phyloP scores from a whole-genome alignment of 2,329 filamentous ascomycete species.

The Cladophialophora exuberans region DNA sequence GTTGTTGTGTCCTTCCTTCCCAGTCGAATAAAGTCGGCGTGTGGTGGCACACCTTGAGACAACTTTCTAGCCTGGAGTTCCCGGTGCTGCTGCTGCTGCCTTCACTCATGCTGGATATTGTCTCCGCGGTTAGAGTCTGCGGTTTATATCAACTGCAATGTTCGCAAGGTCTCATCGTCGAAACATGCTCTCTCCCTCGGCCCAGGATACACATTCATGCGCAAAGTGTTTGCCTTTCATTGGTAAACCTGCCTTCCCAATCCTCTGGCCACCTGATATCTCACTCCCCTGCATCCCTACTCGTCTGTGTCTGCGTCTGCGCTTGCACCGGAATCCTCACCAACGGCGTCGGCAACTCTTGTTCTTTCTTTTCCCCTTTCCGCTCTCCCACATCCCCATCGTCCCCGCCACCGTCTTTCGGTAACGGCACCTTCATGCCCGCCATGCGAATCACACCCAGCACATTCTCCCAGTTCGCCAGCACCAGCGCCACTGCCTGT shows the following conservation, averaged over 20 bases:
- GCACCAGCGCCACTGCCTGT: conserved; percentile 67
- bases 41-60: neutral
- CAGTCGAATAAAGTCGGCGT: neutral
- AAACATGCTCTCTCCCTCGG: too few species aligned
- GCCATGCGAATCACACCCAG: conserved; percentile 67
- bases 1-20: neutral
- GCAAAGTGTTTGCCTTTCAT: too few species aligned
- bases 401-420: neutral
- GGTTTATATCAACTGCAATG: too few species aligned
- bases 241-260: too few species aligned
- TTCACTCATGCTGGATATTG: too few species aligned
- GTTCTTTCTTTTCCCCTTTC: neutral
- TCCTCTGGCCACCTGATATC: too few species aligned
- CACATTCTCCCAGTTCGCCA: conserved; percentile 70
- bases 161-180: too few species aligned
- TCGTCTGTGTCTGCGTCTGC: conserved; percentile 14
- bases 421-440: conserved; percentile 53
- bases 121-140: too few species aligned
- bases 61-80: too few species aligned
- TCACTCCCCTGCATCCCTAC: conserved; percentile 11
- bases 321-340: conserved; percentile 32
- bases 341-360: conserved; percentile 29
- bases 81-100: too few species aligned
- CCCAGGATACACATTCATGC: too few species aligned
- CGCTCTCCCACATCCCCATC: conserved; percentile 8